Evolutionary conservation across 2,329 filamentous ascomycete species (phyloP), one percentile per base, ranked within the genome.

Genomic region (Dryadomyces sulphureus): DNA sequence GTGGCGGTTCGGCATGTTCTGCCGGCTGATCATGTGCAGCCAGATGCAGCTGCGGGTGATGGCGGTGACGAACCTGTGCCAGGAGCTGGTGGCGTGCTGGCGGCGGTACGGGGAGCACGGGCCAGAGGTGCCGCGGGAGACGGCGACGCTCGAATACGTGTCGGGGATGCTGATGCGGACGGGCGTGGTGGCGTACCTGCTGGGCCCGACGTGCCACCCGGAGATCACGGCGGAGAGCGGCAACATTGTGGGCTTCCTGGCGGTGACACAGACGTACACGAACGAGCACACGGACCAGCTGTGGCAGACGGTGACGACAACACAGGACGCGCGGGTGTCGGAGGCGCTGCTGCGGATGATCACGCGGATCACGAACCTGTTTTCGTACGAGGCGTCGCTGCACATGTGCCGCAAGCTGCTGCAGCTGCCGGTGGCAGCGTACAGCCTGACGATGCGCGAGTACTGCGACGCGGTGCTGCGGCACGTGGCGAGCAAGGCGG

Each of bases 11-110:
- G 67, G 69, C 38, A 66, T 81, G 1, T 66, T 84, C 44, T 77
- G 77, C 54, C 81, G 77, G 53, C 78, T 90, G 53, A 80, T 95
- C 45, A 78, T 75, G 56, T 90, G 85, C 48, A 81, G 84, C 32
- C 85, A 90, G 56, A 94, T 96, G 87, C 86, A 94, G 57, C 69
- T 95, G 34, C 81, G 90, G 34, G 84, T 93, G 12, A 73, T 77
- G 58, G 87, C 86, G 19, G 79, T 90, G 43, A 74, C 77, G n/a
- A 68, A 67, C 19, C 81, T 95, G 74, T 83, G 84, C 52, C 59
- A 57, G 8, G 79, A 85, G 25, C 69, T 95, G 32, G 73, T 93
- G 8, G 57, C 61, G 0, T 67, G 85, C 21, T 92, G 79, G 70
- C 74, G 71, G 47, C 67, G 66, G 8, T 67, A 73, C 52, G 69